Base-by-base conservation (phyloP, 768 basidiomycete species). In the Boletus rubropictus region DNA sequence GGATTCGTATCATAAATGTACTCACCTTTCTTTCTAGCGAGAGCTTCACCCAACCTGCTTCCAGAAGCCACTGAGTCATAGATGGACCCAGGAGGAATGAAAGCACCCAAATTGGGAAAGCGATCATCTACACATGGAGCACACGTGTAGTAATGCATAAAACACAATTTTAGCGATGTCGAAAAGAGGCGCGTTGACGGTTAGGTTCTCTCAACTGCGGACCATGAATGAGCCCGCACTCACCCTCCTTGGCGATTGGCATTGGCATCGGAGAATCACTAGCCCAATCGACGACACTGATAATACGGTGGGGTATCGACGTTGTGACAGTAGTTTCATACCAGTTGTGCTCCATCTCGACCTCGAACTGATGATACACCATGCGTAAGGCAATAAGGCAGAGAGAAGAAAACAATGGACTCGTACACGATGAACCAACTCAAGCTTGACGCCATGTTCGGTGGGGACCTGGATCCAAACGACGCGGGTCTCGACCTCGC, bases 341-440 rank as follows among this genome's bases (percentile, higher is more conserved):
- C 90, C 90, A 95, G 68, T 93, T 97, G 69, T 96, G 84, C 60
- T 83, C 62, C 86, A 95, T 90, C 75, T 92, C 87, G 37, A 95
- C 86, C 62, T 93, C 90, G 58, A 93, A 86, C 82, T 86, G 12
- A 47, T 15, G 21, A 37, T 8, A 14, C 5, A 9, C 17, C 4
- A 39, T n/a, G 3, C 14, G 10, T 56, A n/a, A 58, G 50, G 39
- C 5, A 5, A 24, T 10, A 20, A 5, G 22, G 7, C 4, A 4
- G 11, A 34, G 10, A 5, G 7, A 17, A 15, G n/a, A 12, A 9
- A 9, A 3, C 0, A 10, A 10, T 17, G 11, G 4, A 37, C 15
- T 39, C 66, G n/a, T 47, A 69, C 61, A 8, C 50, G 50, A 29
- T 67, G 97, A 4, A 90, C 90, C 51, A 90, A 79, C 59, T 78